These are phyloP conservation scores for Neurospora sp. DNA, from an alignment of 495 filamentous ascomycete genomes.

Conservation along the genomic window DNA sequence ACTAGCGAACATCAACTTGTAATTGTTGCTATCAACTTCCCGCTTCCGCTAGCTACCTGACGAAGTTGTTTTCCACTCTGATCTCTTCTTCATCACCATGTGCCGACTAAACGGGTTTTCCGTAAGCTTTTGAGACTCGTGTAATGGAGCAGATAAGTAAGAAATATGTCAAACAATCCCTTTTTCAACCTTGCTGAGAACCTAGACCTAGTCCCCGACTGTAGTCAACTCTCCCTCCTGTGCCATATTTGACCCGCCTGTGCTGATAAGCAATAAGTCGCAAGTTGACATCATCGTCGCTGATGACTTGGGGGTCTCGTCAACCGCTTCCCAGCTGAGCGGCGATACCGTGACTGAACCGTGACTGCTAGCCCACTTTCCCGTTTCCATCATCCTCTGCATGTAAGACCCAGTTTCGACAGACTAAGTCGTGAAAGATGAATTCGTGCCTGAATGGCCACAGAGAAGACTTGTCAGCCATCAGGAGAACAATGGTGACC, in stretches of 20 bases:
- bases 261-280: not conserved
- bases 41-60: not conserved
- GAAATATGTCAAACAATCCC: not conserved
- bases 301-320: not conserved
- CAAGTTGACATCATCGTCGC: not conserved
- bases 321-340: not conserved
- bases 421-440: too few relatives aligned
- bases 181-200: not conserved
- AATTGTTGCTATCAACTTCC: not conserved
- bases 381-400: not conserved
- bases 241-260: not conserved
- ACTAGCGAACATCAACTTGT: not conserved
- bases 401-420: not conserved
- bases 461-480: not conserved
- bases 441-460: not conserved
- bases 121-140: fast-evolving
- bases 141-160: not conserved
- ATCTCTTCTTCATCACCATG: not conserved
- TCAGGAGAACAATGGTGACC: not conserved
- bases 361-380: not conserved
- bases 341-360: not conserved
- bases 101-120: not conserved
- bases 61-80: not conserved
- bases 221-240: not conserved
- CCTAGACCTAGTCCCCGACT: not conserved